Base-by-base conservation (phyloP, 306 rosid genomes). In the Begonia peltatifolia region DNA sequence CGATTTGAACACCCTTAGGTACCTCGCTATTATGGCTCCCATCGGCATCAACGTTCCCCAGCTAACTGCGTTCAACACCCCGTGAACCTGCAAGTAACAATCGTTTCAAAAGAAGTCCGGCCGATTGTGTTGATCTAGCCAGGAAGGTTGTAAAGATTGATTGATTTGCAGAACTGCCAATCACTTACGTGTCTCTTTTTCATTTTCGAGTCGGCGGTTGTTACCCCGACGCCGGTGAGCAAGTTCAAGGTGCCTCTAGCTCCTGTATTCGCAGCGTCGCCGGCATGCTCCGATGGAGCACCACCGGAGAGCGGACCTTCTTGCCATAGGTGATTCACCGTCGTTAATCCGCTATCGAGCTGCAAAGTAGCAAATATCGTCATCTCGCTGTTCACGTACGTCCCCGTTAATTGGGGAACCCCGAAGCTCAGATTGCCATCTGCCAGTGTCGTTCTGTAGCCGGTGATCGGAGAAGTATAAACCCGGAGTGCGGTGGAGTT, bases 21-120 rank as follows among this genome's bases (percentile, higher is more conserved):
- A 81, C 68, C 96, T 79, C 42, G 94, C 94, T 52, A 81, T 64
- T 57, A 79, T 54, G n/a, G 80, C 92, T 61, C 96, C 94, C 6
- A 69, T 1, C 1, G 94, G 94, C 92, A 84, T 62, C 79, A 87
- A 52, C 20, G 73, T 63, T 2, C 96, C 96, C 96, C 96, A 87
- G 14, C 96, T 71, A 58, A 87, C 48, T 14, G 73, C 82, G 59
- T 84, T 84, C 0, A 81, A 72, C 51, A 84, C 76, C 72, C 92
- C 96, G 46, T 87, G 96, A 2, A 52, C 23, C 96, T 87, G 81
- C 4, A 44, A 44, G 6, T 44, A 10, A 4, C 14, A 12, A 44
- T 44, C 0, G 3, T 44, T 6, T 44, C 48, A 23, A 5, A 30
- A 30, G 38, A 30, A 30, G 38, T 30, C 38, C 38, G 38, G 9